Conservation (phyloP, 257 asterid genomes). For the Petrea volubilis region DNA sequence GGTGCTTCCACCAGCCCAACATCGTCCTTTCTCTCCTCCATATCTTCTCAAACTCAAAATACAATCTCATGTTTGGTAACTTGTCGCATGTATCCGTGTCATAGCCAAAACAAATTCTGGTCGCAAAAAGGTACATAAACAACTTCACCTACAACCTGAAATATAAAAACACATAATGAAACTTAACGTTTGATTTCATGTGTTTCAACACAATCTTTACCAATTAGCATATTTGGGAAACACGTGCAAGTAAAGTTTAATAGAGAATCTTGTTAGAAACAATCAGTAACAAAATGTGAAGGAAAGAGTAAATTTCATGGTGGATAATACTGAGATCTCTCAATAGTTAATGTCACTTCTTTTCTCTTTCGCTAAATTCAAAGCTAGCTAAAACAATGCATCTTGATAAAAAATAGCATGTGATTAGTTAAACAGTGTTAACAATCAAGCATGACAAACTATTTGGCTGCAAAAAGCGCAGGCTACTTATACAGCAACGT, state of each 20-base stretch:
- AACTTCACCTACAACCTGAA: slow-evolving; percentile 36
- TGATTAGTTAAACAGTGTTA: too few species aligned
- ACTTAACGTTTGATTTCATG: neutral
- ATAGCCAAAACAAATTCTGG: slow-evolving; percentile 36
- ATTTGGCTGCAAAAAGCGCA: neutral
- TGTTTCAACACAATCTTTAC: neutral
- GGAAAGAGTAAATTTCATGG: neutral
- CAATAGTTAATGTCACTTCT: neutral
- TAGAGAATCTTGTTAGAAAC: neutral
- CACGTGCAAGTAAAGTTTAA: neutral
- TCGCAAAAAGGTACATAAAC: slow-evolving; percentile 37
- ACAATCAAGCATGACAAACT: slow-evolving; percentile 17
- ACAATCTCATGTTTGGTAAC: slow-evolving; percentile 50
- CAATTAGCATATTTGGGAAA: neutral
- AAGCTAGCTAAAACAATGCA: too few species aligned
- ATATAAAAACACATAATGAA: slow-evolving; percentile 25
- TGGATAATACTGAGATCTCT: neutral
- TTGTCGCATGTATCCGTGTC: slow-evolving; percentile 40
- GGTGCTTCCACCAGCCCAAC: slow-evolving; percentile 43
- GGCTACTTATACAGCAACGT: neutral
- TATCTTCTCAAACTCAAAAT: slow-evolving; percentile 49
- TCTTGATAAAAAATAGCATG: too few species aligned
- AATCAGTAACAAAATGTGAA: neutral
- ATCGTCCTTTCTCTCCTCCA: slow-evolving; percentile 67
- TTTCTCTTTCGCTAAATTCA: too few species aligned